Evolutionary conservation across 1,284 basidiomycete species (phyloP), one percentile per base, ranked within the genome.

Genomic region (Neolentinus lepideus): DNA sequence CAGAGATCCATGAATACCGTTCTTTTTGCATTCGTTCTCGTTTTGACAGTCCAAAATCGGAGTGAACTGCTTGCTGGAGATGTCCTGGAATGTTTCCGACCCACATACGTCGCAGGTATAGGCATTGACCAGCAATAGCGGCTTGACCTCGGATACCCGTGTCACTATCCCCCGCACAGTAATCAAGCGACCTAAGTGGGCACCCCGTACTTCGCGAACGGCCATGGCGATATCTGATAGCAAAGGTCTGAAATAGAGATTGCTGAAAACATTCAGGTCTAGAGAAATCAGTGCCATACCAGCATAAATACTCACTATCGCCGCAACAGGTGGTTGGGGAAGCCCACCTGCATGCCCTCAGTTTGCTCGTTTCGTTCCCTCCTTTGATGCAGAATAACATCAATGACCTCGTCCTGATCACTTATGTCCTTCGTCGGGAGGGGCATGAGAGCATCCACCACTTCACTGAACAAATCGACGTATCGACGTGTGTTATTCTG

Each of bases 51-150:
- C 89, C 11, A 80, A 72, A 51, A 98, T 84, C 0, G 97, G 97
- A 1, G 88, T 85, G 69, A 98, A 98, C 27, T 92, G 86, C 67
- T 95, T 93, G 65, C 87, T 87, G n/a, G 88, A 88, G 57, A 99
- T 94, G 65, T 99, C 94, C 70, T 99, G 94, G 78, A 99, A 99
- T 35, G 96, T 96, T 71, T 99, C 97, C 52, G 92, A 92, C 51
- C 97, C 97, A 68, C 97, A 99, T 53, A 92, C 87, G 69, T 99
- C 97, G 75, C 97, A 99, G 0, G 97, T 97, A 71, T 98, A 99
- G 27, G 96, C 97, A 71, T 98, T 98, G 67, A 99, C 95, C 62
- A 93, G 88, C 12, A 99, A 82, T 31, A 98, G 85, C 9, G 97
- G 97, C 68, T 99, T 99, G 68, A 99, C 97, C 77, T 99, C 97